These are phyloP conservation scores for Suillus placidus DNA, from an alignment of 768 basidiomycete genomes.

Conservation along the genomic window DNA sequence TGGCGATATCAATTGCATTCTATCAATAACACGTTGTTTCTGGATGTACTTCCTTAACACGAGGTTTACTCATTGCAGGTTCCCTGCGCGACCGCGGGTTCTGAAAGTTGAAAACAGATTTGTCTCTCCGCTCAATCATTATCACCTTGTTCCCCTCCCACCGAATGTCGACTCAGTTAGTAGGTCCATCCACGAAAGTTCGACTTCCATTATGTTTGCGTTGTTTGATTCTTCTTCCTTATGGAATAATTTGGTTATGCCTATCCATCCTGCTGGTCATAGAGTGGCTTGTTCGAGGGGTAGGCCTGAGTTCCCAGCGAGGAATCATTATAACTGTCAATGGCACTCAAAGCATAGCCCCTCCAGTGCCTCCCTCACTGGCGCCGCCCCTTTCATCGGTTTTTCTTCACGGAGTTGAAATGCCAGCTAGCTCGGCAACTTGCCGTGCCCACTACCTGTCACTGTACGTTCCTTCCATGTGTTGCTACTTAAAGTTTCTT, in stretches of 20 bases:
- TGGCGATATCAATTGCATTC: no score
- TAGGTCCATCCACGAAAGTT: not conserved
- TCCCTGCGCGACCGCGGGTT: not conserved
- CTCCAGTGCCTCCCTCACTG: not conserved
- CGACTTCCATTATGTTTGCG: not conserved
- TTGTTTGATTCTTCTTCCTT: constrained; percentile 5
- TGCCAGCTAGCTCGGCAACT: not conserved
- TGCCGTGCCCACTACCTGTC: not conserved
- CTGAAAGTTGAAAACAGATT: not conserved
- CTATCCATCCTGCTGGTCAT: not conserved
- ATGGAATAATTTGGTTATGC: not conserved
- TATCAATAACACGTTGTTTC: no score
- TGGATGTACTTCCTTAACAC: not conserved
- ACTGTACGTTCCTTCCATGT: not conserved
- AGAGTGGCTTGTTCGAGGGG: constrained; percentile 4
- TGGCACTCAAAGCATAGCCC: not conserved
- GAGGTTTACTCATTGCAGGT: not conserved
- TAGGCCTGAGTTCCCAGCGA: not conserved
- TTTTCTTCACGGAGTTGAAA: not conserved
- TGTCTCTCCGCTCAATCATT: not conserved
- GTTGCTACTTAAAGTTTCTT: not conserved
- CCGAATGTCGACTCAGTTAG: not conserved
- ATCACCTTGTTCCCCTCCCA: not conserved
- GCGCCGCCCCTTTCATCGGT: not conserved
- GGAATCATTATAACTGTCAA: not conserved